Evolutionary conservation across 805 yeast genomes (phyloP), one percentile per base, ranked within the genome.

Genomic region (Jamesozyma gamospora): DNA sequence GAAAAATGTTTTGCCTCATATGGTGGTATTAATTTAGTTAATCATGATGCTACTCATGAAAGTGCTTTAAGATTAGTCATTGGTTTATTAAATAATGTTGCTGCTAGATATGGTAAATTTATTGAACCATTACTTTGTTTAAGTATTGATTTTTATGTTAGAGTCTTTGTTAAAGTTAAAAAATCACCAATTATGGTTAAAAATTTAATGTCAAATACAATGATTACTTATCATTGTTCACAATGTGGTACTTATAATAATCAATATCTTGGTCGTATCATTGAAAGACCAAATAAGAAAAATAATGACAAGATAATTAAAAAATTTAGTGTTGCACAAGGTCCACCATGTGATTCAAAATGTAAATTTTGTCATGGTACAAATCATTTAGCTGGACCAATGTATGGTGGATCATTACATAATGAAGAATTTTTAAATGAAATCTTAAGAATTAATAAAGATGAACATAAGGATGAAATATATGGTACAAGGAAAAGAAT

Each of bases 1-100:
- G 99, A 92, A 52, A 92, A 92, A 62, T 90, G 97, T 63, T 92
- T 79, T 66, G 87, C 96, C 0, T 68, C 84, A 14, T 92, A 92
- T 57, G 97, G 98, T 16, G 98, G 98, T 17, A 80, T 80, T 41
- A 86, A 90, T 46, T 69, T 86, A 53, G 82, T 90, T 45, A 77
- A 75, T 41, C 58, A 58, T 33, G 96, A 85, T 54, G 78, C 87
- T 18, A 81, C 90, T 16, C 98, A 92, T 63, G 99, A 92, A 60
- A 81, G 87, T 28, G 98, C 97, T 0, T 64, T 92, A 42, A 69
- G 99, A 54, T 67, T 92, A 42, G 92, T 92, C 4, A 65, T 92
- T 34, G 74, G 79, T 46, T 69, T 80, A 65, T 74, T 92, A 37
- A 81, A 85, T 6, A 67, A 75, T 21, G 77, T 85, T 14, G 97